Evolutionary conservation across 2,329 filamentous ascomycete genomes (phyloP).

Genomic region (Neofusicoccum kwambonambiense): DNA sequence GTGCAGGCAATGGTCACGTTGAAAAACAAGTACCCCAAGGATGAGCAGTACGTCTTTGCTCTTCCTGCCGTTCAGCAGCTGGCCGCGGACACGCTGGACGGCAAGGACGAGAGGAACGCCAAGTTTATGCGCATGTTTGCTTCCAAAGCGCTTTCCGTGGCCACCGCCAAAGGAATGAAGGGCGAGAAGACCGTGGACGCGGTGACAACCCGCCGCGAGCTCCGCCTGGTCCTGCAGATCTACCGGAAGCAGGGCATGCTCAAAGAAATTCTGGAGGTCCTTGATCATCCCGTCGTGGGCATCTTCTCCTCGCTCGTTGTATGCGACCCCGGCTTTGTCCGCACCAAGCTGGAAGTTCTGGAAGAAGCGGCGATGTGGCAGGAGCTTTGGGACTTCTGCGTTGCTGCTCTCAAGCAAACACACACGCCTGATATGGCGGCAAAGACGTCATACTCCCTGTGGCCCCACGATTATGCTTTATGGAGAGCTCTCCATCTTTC

Average conservation of each 20-base stretch:
- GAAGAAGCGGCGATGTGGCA: constrained; percentile 14
- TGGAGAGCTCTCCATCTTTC: constrained; percentile 11
- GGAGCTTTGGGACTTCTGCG: constrained; percentile 17
- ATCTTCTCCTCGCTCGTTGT: constrained; percentile 16
- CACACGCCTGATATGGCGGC: constrained; percentile 2
- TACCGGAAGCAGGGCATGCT: constrained; percentile 14
- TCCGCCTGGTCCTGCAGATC: constrained; percentile 16
- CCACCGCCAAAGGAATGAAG: constrained; percentile 13
- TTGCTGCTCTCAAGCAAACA: background rate
- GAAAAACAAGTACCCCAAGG: constrained; percentile 17
- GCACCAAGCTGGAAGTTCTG: constrained; percentile 15
- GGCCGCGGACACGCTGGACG: constrained; percentile 6
- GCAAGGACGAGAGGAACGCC: constrained; percentile 11
- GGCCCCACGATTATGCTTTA: constrained; percentile 6
- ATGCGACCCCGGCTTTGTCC: constrained; percentile 15
- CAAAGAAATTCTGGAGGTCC: constrained; percentile 15
- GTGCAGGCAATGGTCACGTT: constrained; percentile 14
- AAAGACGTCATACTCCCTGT: constrained; percentile 10
- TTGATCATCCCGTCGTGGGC: constrained; percentile 4
- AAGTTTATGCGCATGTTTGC: constrained; percentile 13
- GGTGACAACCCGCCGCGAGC: constrained; percentile 15
- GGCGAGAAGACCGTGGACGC: constrained; percentile 15
- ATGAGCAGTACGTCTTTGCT: constrained; percentile 17
- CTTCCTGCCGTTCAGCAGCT: constrained; percentile 16
- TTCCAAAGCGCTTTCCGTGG: constrained; percentile 1